phyloP scores from a whole-genome alignment of 129 eudicot species.

The Flaveria trinervia region DNA sequence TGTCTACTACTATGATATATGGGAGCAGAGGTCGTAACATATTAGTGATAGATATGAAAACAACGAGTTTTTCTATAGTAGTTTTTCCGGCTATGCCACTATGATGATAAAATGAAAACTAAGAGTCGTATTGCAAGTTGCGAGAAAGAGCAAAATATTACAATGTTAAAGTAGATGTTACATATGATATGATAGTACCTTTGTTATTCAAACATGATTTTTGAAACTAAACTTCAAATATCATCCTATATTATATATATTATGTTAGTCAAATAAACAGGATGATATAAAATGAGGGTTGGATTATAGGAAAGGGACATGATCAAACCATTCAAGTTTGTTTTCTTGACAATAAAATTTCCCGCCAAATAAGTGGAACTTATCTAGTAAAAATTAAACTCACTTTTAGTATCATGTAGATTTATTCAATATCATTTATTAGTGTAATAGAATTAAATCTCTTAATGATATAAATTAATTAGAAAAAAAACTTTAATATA shows the following conservation, averaged over 20 bases:
- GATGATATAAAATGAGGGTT: neutral
- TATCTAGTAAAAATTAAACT: neutral
- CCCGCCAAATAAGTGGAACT: conserved; percentile 25
- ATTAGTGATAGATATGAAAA: neutral
- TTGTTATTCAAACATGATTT: neutral
- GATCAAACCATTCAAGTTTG: neutral
- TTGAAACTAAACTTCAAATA: neutral
- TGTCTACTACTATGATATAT: neutral
- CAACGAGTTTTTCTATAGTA: neutral
- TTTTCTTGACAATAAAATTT: conserved; percentile 12
- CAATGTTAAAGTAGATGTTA: neutral
- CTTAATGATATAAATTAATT: too few species aligned
- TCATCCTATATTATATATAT: neutral
- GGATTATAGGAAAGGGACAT: conserved; percentile 25
- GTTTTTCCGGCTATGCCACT: too few species aligned
- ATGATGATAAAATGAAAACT: neutral
- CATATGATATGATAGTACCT: conserved; percentile 11
- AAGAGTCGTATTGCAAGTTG: neutral
- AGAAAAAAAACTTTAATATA: too few species aligned
- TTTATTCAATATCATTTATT: too few species aligned
- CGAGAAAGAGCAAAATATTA: neutral
- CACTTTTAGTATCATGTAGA: neutral
- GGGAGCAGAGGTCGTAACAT: neutral
- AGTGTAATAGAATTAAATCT: too few species aligned
- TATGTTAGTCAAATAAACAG: neutral